A percentile compares a stretch with the other conserved stretches of the same genome.
phyloP scores from a whole-genome alignment of 2,329 filamentous ascomycete genomes.

The Claviceps fusiformis region DNA sequence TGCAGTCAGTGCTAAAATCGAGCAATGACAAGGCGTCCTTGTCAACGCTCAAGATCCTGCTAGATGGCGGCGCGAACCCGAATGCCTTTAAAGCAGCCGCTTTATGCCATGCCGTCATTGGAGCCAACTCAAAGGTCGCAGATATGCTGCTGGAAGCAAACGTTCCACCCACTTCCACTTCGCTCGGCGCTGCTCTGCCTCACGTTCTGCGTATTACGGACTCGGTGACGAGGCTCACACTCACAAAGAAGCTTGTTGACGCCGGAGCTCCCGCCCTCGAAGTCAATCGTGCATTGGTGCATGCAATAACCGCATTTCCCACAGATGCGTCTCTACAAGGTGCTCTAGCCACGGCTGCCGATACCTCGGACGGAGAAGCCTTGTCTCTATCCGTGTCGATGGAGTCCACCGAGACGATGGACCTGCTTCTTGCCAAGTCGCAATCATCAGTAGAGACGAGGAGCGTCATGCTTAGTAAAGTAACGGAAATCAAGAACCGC shows the following conservation, averaged over 20 bases:
- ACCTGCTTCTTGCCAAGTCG: slow-evolving; percentile 26
- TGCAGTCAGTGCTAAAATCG: slow-evolving; percentile 27
- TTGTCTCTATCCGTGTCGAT: slow-evolving; percentile 31
- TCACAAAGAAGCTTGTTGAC: slow-evolving; percentile 35
- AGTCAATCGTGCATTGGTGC: slow-evolving; percentile 36
- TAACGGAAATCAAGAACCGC: slow-evolving; percentile 27
- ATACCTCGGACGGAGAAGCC: slow-evolving; percentile 36
- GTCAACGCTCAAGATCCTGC: slow-evolving; percentile 30
- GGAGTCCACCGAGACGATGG: slow-evolving; percentile 31
- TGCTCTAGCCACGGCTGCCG: slow-evolving; percentile 30
- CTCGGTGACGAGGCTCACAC: slow-evolving; percentile 34
- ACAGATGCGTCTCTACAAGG: slow-evolving; percentile 35
- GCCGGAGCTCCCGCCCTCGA: slow-evolving; percentile 34
- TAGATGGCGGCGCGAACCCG: slow-evolving; percentile 39
- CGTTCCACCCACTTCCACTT: slow-evolving; percentile 24
- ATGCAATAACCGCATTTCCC: slow-evolving; percentile 33
- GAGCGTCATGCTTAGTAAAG: slow-evolving; percentile 28
- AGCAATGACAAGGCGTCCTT: slow-evolving; percentile 25
- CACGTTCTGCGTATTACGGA: slow-evolving; percentile 38
- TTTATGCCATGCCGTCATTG: slow-evolving; percentile 35
- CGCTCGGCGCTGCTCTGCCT: slow-evolving; percentile 36
- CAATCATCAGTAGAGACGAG: slow-evolving; percentile 25
- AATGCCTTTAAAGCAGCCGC: slow-evolving; percentile 38
- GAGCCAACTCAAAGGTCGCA: slow-evolving; percentile 29
- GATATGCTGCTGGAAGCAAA: slow-evolving; percentile 32